phyloP scores from a whole-genome alignment of 345 rosid species.

The Eucalyptus viminalis region DNA sequence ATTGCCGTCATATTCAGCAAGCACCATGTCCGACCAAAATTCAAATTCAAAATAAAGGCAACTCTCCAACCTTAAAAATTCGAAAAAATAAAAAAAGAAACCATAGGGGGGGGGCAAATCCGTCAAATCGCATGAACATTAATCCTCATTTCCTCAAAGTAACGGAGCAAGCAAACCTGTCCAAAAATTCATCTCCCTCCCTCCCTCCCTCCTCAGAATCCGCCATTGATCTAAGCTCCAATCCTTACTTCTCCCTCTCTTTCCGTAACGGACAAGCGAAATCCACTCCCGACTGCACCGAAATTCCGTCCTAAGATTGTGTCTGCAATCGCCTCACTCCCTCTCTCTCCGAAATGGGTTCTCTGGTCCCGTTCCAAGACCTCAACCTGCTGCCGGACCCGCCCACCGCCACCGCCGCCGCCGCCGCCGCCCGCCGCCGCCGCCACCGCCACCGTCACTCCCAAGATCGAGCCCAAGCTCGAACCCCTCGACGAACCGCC shows the following conservation, averaged over 20 bases:
- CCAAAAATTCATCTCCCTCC: not conserved
- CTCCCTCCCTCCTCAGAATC: not conserved
- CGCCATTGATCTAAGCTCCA: not conserved
- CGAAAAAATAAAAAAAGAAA: not conserved
- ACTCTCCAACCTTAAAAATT: not conserved
- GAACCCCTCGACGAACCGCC: slow-evolving; percentile 37
- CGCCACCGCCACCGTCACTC: slow-evolving; percentile 8
- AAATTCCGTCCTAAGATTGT: not conserved
- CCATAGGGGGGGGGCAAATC: not conserved
- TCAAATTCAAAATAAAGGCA: not conserved
- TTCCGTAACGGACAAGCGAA: not conserved
- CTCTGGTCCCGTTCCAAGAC: slow-evolving; percentile 50
- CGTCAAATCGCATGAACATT: not conserved
- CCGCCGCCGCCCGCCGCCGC: not conserved
- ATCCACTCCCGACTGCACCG: not conserved
- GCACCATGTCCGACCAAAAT: not conserved
- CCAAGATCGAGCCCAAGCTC: slow-evolving; percentile 31
- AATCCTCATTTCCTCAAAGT: not conserved
- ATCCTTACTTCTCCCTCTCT: not conserved
- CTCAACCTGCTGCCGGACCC: slow-evolving; percentile 33
- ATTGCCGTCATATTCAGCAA: not conserved
- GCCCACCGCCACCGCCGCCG: not conserved
- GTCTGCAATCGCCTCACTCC: not conserved
- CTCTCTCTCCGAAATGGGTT: slow-evolving; percentile 20
- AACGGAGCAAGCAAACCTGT: not conserved